Conservation (phyloP, 305 asterid genomes). For the Fraxinus angustifolia region DNA sequence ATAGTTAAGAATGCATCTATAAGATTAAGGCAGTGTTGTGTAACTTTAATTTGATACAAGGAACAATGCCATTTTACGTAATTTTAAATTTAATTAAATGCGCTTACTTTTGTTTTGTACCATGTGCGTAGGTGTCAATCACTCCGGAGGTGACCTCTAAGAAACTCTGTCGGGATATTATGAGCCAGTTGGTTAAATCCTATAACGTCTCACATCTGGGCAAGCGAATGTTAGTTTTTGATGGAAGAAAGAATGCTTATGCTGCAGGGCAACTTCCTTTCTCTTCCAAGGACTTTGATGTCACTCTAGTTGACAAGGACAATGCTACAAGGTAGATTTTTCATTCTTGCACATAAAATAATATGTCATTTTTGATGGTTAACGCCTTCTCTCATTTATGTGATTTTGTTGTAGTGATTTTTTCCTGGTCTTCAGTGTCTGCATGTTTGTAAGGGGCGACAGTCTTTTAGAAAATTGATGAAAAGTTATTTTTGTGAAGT, state of each 20-base stretch:
- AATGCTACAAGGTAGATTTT: conserved; percentile 30
- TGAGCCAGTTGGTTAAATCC: conserved; percentile 24
- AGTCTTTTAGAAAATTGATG: background rate
- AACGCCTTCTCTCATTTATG: background rate
- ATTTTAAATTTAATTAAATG: background rate
- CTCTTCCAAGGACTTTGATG: conserved; percentile 49
- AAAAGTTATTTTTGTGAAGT: background rate
- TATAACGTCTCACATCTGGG: conserved; percentile 45
- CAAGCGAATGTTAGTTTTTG: conserved; percentile 45
- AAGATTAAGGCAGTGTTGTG: background rate
- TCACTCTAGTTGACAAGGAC: conserved; percentile 36
- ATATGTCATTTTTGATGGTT: background rate
- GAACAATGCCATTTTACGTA: background rate
- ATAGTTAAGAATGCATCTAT: background rate
- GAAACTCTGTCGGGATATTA: conserved; percentile 41
- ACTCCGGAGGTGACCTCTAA: conserved; percentile 63
- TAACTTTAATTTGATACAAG: background rate
- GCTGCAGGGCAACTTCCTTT: conserved; percentile 71
- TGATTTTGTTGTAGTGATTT: background rate
- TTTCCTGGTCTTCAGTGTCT: background rate
- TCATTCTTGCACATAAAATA: background rate
- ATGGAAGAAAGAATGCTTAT: conserved; percentile 69
- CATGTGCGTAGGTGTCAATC: conserved; percentile 48
- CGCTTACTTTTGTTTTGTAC: background rate
- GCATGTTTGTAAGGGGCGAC: background rate